A percentile compares a stretch with the other conserved stretches of the same genome.
phyloP scores from a whole-genome alignment of 495 filamentous ascomycete genomes.

The Aspergillus leporis region DNA sequence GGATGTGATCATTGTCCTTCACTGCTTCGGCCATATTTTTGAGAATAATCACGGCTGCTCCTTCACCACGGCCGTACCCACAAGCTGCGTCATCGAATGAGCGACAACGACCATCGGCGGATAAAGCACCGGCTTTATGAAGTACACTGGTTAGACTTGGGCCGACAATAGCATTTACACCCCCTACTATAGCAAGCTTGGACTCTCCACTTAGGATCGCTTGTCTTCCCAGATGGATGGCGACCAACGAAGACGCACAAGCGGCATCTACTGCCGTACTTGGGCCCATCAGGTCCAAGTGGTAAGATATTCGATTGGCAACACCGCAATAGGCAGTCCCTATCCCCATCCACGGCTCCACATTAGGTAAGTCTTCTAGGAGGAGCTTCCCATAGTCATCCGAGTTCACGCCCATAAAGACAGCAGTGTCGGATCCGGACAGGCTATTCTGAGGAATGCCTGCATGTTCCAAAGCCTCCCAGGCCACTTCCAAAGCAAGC shows the following conservation, averaged over 20 bases:
- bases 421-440: constrained; percentile 27
- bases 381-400: constrained; percentile 39
- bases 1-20: constrained; percentile 34
- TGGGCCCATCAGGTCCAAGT: constrained; percentile 31
- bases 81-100: constrained; percentile 36
- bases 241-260: constrained; percentile 32
- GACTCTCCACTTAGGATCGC: constrained; percentile 13
- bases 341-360: constrained; percentile 37
- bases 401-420: constrained; percentile 31
- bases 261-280: constrained; percentile 33
- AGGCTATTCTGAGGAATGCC: constrained; percentile 25
- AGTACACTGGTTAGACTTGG: constrained; percentile 26
- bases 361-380: constrained; percentile 32
- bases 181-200: constrained; percentile 28
- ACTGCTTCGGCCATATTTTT: constrained; percentile 33
- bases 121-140: constrained; percentile 30
- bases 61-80: constrained; percentile 38
- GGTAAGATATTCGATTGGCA: constrained; percentile 36
- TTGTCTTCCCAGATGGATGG: constrained; percentile 14
- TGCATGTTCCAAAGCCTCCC: constrained; percentile 42
- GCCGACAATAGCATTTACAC: constrained; percentile 23
- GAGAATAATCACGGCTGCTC: constrained; percentile 31
- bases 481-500: constrained; percentile 55
- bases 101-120: constrained; percentile 29
- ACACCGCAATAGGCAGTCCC: constrained; percentile 30